Percentiles rank a stretch among this genome's conserved stretches.
phyloP scores from a whole-genome alignment of 139 green algal species.

The Auxenochlorella protothecoides region DNA sequence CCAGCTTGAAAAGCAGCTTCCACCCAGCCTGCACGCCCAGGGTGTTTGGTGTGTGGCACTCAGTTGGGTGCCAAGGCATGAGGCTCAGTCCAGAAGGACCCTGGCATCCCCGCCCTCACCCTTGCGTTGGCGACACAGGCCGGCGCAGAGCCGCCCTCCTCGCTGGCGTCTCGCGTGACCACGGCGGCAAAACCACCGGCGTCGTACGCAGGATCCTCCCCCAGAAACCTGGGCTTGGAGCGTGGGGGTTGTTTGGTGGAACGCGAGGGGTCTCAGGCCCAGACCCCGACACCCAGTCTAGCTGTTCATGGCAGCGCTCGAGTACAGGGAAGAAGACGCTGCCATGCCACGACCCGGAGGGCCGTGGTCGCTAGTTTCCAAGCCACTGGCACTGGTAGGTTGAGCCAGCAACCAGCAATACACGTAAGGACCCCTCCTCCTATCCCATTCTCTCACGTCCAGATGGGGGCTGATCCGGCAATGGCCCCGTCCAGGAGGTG shows the following conservation, averaged over 20 bases:
- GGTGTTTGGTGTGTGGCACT: no score
- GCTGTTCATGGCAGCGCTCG: no score
- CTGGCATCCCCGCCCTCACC: background rate
- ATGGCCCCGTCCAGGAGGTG: slow-evolving; percentile 71
- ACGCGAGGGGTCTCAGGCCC: no score
- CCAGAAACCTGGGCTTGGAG: slow-evolving; percentile 33
- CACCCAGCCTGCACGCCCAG: background rate
- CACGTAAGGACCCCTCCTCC: no score
- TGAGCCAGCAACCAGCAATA: no score
- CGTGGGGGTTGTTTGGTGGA: no score
- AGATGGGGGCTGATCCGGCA: slow-evolving; percentile 82
- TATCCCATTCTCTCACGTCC: slow-evolving; percentile 22
- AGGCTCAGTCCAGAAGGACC: background rate
- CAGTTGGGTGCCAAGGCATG: background rate
- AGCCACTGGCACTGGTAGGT: no score
- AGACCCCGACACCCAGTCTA: no score
- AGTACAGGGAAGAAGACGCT: no score
- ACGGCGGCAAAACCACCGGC: slow-evolving; percentile 29
- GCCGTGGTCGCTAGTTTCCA: no score
- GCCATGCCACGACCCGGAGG: no score
- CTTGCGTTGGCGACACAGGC: slow-evolving; percentile 20
- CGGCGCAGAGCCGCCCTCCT: slow-evolving; percentile 11
- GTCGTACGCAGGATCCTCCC: slow-evolving; percentile 35
- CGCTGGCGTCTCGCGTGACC: slow-evolving; percentile 38
- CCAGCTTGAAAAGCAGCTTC: slow-evolving; percentile 8